Base-by-base conservation (phyloP, 108 stramenopile genomes). In the Pseudonitzschia pungens region DNA sequence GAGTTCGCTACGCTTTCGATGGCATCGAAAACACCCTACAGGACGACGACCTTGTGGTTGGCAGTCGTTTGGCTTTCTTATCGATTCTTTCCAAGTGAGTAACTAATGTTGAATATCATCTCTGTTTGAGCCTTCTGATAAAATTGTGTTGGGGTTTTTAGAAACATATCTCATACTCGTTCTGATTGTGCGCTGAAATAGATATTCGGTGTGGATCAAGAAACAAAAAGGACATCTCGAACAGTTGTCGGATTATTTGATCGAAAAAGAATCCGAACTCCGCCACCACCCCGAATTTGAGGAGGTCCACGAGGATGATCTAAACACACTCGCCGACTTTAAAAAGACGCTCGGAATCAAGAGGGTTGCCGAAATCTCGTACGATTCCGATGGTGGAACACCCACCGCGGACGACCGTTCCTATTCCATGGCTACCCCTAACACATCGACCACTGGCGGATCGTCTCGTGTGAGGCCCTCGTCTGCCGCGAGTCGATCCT, bases 1-100 rank as follows among this genome's bases (percentile, higher is more conserved):
- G 91, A 4, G 76, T 92, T 54, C 80, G 91, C n/a, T 92, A 82
- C 75, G 83, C 91, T 28, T 95, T 95, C 74, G 86, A 88, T 16
- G 85, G 81, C 57, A 55, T 78, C 53, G 84, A 84, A 21, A 72
- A 52, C n/a, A 76, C 71, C 27, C 83, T 79, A 56, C 78, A 81
- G 14, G 86, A 90, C 56, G 89, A 87, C 53, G 74, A 83, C n/a
- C 59, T 87, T 0, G 68, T 83, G 32, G 74, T 92, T 18, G 95
- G 95, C 1, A 83, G 83, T 77, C 87, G 91, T 20, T 68, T 96
- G 63, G 87, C 88, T 32, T 96, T 96, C 60, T 81, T 95, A 16
- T 50, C 64, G 26, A 65, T 90, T 24, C 70, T 95, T 20, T 58
- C 56, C 67, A 92, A 87, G 82, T 48, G 18, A 18, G 45, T 48